A percentile compares a stretch with the other conserved stretches of the same genome.
phyloP scores from a whole-genome alignment of 2,329 filamentous ascomycete genomes.

The Aspergillus phoenicis region DNA sequence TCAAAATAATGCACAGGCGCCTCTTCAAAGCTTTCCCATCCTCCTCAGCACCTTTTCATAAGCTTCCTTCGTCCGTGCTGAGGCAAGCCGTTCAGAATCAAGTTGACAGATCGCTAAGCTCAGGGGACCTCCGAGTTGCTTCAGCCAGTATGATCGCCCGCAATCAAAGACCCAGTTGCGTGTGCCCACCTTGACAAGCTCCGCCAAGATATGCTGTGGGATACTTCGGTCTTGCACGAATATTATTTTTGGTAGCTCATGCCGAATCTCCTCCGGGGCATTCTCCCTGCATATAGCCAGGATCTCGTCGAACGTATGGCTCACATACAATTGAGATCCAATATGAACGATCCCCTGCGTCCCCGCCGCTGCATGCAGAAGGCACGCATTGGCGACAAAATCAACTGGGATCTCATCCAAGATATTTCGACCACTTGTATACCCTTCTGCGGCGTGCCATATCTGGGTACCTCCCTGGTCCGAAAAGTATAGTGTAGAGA shows the following conservation, averaged over 20 bases:
- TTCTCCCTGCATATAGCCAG: constrained; percentile 22
- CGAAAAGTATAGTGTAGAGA: constrained; percentile 29
- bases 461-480: constrained; percentile 30
- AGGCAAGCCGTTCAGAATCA: constrained; percentile 29
- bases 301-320: constrained; percentile 33
- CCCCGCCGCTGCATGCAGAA: constrained; percentile 33
- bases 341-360: constrained; percentile 35
- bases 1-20: not conserved
- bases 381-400: constrained; percentile 36
- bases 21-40: constrained; percentile 24
- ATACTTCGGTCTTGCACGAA: constrained; percentile 33
- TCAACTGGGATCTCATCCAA: constrained; percentile 38
- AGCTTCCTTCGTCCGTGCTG: constrained; percentile 24
- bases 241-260: constrained; percentile 28
- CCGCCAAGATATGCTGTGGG: constrained; percentile 34
- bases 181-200: constrained; percentile 35
- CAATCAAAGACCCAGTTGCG: constrained; percentile 39
- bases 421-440: constrained; percentile 32
- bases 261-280: constrained; percentile 25
- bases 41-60: constrained; percentile 22
- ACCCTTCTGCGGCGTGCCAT: constrained; percentile 35
- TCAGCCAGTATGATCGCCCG: constrained; percentile 37
- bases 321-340: constrained; percentile 33
- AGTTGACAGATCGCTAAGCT: constrained; percentile 29
- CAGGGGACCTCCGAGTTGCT: constrained; percentile 33